These are phyloP conservation scores for Colletotrichum musicola DNA, from an alignment of 2,329 filamentous ascomycete species.

Conservation along the genomic window DNA sequence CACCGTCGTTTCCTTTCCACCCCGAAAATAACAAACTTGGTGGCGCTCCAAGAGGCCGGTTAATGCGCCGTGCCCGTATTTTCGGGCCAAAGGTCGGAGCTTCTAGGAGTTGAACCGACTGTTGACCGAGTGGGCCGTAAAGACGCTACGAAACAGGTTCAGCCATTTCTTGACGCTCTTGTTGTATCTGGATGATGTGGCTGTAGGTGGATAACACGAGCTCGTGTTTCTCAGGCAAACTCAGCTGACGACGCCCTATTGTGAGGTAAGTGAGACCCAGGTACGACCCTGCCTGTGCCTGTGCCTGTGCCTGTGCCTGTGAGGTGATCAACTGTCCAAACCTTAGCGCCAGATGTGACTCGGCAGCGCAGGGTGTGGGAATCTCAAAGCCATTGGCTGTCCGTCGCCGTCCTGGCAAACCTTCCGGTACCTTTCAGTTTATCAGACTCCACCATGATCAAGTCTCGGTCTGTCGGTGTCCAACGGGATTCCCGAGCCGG, in stretches of 20 bases:
- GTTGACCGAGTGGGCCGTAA: conserved; percentile 16
- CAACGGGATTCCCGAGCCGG: background rate
- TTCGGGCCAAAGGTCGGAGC: conserved; percentile 34
- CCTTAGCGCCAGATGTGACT: background rate
- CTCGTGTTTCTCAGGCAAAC: background rate
- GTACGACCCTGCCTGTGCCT: background rate
- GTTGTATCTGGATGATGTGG: no score
- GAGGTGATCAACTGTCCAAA: conserved; percentile 1
- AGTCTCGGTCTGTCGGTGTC: no score
- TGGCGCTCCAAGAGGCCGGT: conserved; percentile 13
- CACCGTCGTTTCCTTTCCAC: background rate
- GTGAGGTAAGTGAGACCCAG: background rate
- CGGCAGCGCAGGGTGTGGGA: background rate
- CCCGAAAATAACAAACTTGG: conserved; percentile 2
- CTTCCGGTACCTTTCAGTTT: no score
- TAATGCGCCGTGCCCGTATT: conserved; percentile 27
- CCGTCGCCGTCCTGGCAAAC: no score
- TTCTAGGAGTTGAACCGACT: conserved; percentile 35
- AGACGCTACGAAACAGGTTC: no score
- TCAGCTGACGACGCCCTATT: no score
- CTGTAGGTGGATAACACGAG: background rate
- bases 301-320: background rate
- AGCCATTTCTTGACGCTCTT: no score
- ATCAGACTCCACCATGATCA: no score
- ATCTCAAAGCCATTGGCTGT: no score